A percentile compares a stretch with the other conserved stretches of the same genome.
Evolutionary conservation across 2,329 filamentous ascomycete genomes (phyloP).

Genomic region (Fusarium nodosum): DNA sequence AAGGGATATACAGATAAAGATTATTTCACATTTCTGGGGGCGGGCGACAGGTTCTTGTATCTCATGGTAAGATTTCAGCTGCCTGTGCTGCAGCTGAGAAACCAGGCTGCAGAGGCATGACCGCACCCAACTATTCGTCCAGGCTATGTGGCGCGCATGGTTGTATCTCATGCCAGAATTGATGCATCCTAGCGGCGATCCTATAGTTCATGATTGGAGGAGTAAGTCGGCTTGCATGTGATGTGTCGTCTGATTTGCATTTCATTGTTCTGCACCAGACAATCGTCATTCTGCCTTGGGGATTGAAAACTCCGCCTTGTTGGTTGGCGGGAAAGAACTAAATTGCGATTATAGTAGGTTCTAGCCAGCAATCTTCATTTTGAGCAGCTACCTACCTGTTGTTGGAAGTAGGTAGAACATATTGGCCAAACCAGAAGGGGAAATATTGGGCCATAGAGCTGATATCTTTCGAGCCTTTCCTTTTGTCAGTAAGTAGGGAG

Average conservation of each 20-base stretch:
- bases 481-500: too few species aligned
- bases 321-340: background rate
- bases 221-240: background rate
- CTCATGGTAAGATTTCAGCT: background rate
- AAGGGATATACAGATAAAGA: too few species aligned
- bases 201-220: background rate
- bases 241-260: background rate
- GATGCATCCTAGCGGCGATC: background rate
- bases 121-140: background rate
- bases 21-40: background rate
- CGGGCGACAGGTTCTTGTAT: background rate
- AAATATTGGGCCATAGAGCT: too few species aligned
- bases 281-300: background rate
- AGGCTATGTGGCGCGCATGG: background rate
- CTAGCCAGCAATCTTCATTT: background rate
- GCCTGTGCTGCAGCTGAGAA: background rate
- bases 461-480: too few species aligned
- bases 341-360: background rate
- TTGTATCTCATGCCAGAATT: background rate
- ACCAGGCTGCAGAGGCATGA: slow-evolving; percentile 6
- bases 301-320: background rate
- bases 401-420: background rate
- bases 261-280: background rate
- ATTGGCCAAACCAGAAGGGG: too few species aligned
- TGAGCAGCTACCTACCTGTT: background rate